These are phyloP conservation scores for Rhododendron molle DNA, from an alignment of 148 eudicot genomes.

Conservation along the genomic window DNA sequence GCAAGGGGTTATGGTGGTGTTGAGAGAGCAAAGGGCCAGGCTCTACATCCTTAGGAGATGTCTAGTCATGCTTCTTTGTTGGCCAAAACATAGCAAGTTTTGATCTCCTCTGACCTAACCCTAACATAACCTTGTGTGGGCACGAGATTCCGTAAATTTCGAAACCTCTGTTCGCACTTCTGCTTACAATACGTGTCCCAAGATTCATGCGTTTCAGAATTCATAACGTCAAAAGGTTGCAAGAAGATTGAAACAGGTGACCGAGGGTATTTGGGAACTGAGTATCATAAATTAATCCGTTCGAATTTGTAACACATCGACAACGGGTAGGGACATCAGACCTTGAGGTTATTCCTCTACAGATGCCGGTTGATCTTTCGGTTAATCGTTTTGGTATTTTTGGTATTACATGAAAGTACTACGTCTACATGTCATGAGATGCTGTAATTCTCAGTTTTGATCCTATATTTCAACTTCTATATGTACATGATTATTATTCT, in stretches of 20 bases:
- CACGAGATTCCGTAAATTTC: neutral
- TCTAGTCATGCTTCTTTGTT: neutral
- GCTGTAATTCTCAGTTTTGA: neutral
- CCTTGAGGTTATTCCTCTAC: neutral
- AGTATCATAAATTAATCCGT: neutral
- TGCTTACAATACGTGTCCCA: neutral
- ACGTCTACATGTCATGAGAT: neutral
- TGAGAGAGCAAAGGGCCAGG: constrained; percentile 2
- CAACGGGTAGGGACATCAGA: neutral
- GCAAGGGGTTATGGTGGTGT: neutral
- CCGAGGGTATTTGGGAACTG: neutral
- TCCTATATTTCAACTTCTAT: neutral
- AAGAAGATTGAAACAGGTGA: neutral
- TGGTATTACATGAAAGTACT: neutral
- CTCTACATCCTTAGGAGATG: neutral
- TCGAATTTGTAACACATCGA: neutral
- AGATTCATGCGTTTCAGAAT: neutral
- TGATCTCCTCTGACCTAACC: neutral
- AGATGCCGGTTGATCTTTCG: neutral
- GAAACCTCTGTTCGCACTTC: neutral
- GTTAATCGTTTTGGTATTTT: neutral
- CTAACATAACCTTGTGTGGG: neutral
- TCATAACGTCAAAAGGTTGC: neutral
- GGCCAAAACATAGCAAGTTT: neutral
- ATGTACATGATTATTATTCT: neutral